These are phyloP conservation scores for Macaranga tanarius DNA, from an alignment of 441 rosid species.

Conservation along the genomic window DNA sequence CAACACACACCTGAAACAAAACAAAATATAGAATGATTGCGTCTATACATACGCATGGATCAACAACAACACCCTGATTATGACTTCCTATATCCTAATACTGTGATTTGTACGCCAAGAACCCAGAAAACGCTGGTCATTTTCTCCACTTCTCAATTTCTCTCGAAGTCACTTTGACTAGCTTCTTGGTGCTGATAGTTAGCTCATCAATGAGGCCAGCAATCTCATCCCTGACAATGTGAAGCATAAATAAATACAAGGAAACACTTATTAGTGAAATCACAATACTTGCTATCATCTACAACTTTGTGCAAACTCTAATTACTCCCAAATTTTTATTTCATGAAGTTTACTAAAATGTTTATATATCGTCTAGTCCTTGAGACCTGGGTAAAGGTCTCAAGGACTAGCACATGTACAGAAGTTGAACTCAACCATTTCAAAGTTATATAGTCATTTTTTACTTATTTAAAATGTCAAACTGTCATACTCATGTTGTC, in stretches of 20 bases:
- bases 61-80: not conserved
- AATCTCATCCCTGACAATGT: conserved; percentile 56
- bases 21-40: not conserved
- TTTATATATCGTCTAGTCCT: too few relatives aligned
- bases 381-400: not conserved
- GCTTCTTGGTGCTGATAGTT: conserved; percentile 58
- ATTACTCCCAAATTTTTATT: not conserved
- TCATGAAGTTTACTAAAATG: not conserved
- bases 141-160: conserved; percentile 86
- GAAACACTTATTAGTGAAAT: not conserved
- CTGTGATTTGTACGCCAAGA: conserved; percentile 11
- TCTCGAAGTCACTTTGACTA: conserved; percentile 55
- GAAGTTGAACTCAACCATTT: not conserved
- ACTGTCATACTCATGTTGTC: not conserved
- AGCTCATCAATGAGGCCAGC: conserved; percentile 61
- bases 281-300: not conserved
- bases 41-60: not conserved
- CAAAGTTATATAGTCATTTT: not conserved
- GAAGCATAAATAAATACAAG: conserved; percentile 1
- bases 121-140: conserved; percentile 27
- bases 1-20: not conserved
- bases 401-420: not conserved
- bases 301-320: not conserved
- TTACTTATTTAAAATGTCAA: not conserved
- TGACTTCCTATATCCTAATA: not conserved